These are phyloP conservation scores for Cicer pinnatifidum DNA, from an alignment of 306 rosid genomes.

Conservation along the genomic window DNA sequence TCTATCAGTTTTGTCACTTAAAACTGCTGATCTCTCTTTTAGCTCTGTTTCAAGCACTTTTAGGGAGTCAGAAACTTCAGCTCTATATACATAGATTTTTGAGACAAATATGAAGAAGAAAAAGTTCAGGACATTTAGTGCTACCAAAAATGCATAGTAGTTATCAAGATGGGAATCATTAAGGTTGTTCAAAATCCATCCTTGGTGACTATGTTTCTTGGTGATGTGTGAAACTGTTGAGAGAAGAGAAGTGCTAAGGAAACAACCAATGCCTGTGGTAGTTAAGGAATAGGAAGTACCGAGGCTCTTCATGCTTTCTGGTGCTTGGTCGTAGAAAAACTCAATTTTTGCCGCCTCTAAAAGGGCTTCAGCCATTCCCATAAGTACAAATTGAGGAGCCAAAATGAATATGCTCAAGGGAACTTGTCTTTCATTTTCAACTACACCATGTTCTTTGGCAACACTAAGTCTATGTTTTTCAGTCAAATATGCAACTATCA, in stretches of 20 bases:
- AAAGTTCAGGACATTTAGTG: constrained; percentile 60
- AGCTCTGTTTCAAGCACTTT: constrained; percentile 62
- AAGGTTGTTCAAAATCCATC: constrained; percentile 77
- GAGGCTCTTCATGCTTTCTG: constrained; percentile 81
- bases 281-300: constrained; percentile 75
- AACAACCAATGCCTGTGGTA: constrained; percentile 69
- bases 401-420: constrained; percentile 73
- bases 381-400: constrained; percentile 74
- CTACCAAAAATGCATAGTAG: constrained; percentile 69
- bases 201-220: constrained; percentile 46
- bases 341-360: constrained; percentile 82
- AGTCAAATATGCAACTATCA: constrained; percentile 56
- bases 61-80: constrained; percentile 79
- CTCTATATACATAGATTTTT: constrained; percentile 65
- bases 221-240: constrained; percentile 59
- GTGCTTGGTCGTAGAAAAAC: constrained; percentile 85
- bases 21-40: constrained; percentile 48
- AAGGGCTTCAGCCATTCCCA: constrained; percentile 74
- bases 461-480: constrained; percentile 62
- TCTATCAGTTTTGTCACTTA: neutral
- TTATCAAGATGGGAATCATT: constrained; percentile 73
- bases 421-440: constrained; percentile 47
- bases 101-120: constrained; percentile 51
- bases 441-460: constrained; percentile 46
- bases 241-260: constrained; percentile 67